Base-by-base conservation (phyloP, 768 basidiomycete species). In the Clathrus columnatus region DNA sequence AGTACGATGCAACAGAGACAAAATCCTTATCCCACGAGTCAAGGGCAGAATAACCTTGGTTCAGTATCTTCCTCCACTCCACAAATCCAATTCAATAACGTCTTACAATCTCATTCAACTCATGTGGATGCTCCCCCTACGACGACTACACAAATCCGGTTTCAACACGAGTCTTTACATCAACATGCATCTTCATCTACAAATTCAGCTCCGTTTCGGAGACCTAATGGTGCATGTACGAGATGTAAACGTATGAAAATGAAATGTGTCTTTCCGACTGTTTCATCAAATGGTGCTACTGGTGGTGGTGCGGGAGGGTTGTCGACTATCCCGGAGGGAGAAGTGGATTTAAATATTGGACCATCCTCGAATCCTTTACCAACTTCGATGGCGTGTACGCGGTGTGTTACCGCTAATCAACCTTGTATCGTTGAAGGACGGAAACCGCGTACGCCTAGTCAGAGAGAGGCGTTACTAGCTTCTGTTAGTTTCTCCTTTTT, bases 371-470 rank as follows among this genome's bases (percentile, higher is more conserved):
- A 60, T 73, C 36, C 36, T 4, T 36, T 36, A 79, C 57, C 81
- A 85, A 11, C 36, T 36, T 36, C 36, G 54, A 82, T 80, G 63
- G 81, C 84, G n/a, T 91, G 89, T 70, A 83, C 77, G 64, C 79
- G 89, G 47, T 91, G 89, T 68, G 83, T 78, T 61, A 62, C 77
- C 24, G 79, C 81, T 50, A 82, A 84, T 1, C 85, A 88, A 68
- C 75, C 80, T 36, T 91, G 89, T 66, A 81, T 90, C 61, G 87
- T 91, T 41, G 88, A 90, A 68, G 87, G 87, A 50, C 78, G 88
- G 59, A 89, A 87, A 71, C 85, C 81, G 53, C 77, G 82, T 63
- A 85, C 79, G 26, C 51, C 51, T 10, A 91, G 90, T 64, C 91
- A 90, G 72, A 81, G 88, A 57, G 90, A 91, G 63, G 90, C 90